These are phyloP conservation scores for Paramecium primaurelia DNA, from an alignment of 73 alveolate species.

Conservation along the genomic window DNA sequence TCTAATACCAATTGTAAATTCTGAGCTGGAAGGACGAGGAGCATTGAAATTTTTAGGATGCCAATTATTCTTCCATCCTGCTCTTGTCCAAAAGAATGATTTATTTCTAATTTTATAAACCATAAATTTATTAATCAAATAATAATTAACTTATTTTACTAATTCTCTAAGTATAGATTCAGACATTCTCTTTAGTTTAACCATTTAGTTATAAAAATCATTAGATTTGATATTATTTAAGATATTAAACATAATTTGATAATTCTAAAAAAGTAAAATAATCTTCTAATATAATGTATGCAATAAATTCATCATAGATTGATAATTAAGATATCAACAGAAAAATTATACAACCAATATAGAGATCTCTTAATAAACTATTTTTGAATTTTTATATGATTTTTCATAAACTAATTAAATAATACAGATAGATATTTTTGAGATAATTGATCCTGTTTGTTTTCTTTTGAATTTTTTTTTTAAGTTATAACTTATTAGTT, in stretches of 20 bases:
- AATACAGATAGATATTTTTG: neutral
- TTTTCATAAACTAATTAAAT: neutral
- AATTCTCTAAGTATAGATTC: neutral
- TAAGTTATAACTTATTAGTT: neutral
- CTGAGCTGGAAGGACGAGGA: constrained; percentile 62
- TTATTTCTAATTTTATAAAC: constrained; percentile 62
- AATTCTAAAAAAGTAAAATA: too few relatives aligned
- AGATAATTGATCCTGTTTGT: neutral
- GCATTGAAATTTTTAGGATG: constrained; percentile 66
- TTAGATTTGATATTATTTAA: too few relatives aligned
- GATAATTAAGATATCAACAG: neutral
- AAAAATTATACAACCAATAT: too few relatives aligned
- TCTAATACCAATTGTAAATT: constrained; percentile 60
- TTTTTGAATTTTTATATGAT: neutral
- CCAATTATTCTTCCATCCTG: constrained; percentile 67
- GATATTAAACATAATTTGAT: too few relatives aligned
- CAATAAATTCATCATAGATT: too few relatives aligned
- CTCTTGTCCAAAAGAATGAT: constrained; percentile 62
- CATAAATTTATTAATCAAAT: neutral
- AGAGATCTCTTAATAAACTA: neutral
- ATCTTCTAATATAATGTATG: too few relatives aligned
- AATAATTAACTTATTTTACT: neutral
- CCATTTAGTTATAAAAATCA: too few relatives aligned
- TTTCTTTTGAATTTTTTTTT: neutral
- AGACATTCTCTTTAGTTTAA: neutral